Evolutionary conservation across 352 stramenopile species (phyloP).

Genomic region (Blastocystis sp.): DNA sequence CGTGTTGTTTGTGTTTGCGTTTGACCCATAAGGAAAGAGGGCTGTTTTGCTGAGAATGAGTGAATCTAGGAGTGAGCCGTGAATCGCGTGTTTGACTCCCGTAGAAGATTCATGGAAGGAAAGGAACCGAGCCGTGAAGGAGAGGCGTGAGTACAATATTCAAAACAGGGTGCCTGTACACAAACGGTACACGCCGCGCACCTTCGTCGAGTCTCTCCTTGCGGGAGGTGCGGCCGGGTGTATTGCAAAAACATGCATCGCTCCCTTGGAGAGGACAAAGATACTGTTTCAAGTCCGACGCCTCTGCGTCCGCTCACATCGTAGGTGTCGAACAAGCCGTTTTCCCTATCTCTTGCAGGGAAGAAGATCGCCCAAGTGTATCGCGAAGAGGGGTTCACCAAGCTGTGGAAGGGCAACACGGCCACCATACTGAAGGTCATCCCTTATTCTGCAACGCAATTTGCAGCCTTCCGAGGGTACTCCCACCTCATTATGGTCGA

Average conservation of each 20-base stretch:
- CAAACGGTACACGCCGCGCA: constrained; percentile 57
- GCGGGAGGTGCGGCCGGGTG: constrained; percentile 74
- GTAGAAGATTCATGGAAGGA: constrained; percentile 69
- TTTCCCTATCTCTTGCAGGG: constrained; percentile 7
- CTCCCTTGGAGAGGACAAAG: constrained; percentile 84
- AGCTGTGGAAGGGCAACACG: constrained; percentile 79
- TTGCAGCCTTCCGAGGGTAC: constrained; percentile 78
- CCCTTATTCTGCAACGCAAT: constrained; percentile 83
- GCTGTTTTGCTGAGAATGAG: constrained; percentile 65
- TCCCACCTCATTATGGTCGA: constrained; percentile 32
- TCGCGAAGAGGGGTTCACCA: constrained; percentile 74
- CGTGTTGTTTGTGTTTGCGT: background rate
- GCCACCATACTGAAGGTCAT: constrained; percentile 82
- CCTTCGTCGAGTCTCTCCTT: constrained; percentile 64
- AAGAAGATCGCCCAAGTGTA: constrained; percentile 66
- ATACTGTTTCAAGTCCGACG: constrained; percentile 83
- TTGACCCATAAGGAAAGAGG: constrained; percentile 10
- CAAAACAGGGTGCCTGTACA: constrained; percentile 28
- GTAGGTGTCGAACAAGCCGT: constrained; percentile 68
- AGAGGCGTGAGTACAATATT: constrained; percentile 57
- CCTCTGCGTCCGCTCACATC: background rate
- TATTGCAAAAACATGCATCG: constrained; percentile 80
- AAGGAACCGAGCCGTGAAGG: constrained; percentile 33
- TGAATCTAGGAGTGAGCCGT: constrained; percentile 49
- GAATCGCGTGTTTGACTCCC: constrained; percentile 8